These are phyloP conservation scores for Trichosporon asahii DNA, from an alignment of 1,284 basidiomycete species.

Conservation along the genomic window DNA sequence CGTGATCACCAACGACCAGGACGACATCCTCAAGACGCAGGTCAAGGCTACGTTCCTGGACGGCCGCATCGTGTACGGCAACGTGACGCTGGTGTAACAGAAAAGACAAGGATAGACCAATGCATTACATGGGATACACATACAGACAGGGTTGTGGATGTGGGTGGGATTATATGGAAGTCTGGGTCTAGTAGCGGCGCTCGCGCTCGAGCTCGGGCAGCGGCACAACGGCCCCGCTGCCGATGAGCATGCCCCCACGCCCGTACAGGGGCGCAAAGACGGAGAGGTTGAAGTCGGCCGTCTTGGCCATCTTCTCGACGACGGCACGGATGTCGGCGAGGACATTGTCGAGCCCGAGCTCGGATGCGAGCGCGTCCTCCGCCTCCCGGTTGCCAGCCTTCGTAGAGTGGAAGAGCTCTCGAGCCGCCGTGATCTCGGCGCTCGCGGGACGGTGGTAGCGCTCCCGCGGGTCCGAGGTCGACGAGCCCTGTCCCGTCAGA, in stretches of 20 bases:
- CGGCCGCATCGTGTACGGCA: conserved; percentile 62
- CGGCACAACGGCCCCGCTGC: conserved; percentile 20
- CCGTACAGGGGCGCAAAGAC: conserved; percentile 27
- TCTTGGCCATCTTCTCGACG: conserved; percentile 54
- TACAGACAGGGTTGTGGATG: neutral
- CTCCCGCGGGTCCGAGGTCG: conserved; percentile 23
- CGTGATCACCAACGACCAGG: conserved; percentile 64
- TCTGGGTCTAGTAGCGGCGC: neutral
- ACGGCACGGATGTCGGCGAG: conserved; percentile 51
- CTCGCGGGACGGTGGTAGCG: conserved; percentile 24
- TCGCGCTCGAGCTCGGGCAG: conserved; percentile 20
- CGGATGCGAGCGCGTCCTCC: conserved; percentile 18
- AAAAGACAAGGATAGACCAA: neutral
- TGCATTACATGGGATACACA: conserved; percentile 11
- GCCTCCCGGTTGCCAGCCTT: neutral
- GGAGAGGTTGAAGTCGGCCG: conserved; percentile 47
- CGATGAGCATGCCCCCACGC: conserved; percentile 24
- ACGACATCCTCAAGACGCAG: conserved; percentile 66
- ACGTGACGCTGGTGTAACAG: conserved; percentile 11
- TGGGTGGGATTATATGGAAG: neutral
- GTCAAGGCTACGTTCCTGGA: conserved; percentile 75
- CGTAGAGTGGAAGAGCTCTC: conserved; percentile 15
- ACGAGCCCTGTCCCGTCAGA: conserved; percentile 22
- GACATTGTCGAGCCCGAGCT: conserved; percentile 21
- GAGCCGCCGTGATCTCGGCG: conserved; percentile 15